Base-by-base conservation (phyloP, 306 rosid genomes). In the Vigna reflexopilosa region DNA sequence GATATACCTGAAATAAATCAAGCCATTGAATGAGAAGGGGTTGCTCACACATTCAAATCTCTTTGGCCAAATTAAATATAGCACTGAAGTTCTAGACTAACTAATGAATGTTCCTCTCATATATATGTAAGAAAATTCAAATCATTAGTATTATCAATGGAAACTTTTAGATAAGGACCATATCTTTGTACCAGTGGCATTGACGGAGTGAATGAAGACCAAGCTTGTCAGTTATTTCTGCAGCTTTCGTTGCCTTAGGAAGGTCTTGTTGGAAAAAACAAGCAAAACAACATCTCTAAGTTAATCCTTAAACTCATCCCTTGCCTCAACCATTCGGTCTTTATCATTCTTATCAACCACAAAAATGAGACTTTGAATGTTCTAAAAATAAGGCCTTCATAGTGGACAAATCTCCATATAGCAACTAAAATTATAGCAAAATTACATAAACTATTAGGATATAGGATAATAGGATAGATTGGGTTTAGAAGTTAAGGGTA, bases 311-410 rank as follows among this genome's bases (percentile, higher is more conserved):
- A 86, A 83, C 77, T 94, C 98, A 88, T 94, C 98, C 86, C 96
- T 91, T 73, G 98, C 98, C 88, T 94, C 98, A 54, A 92, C 93
- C 77, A 90, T 89, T 58, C 98, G 91, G 83, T 92, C 98, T 83
- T 96, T 94, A 58, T 94, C 98, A 78, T 94, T 94, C 86, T 96
- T 91, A 86, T 94, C 98, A 81, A 94, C 97, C 87, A 94, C 97
- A 84, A 94, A 92, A 72, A 94, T 90, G 72, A 92, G 97, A 77
- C 97, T 96, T 82, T 94, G 98, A 2, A 97, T 94, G 86, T 91
- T 94, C 94, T 94, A 97, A 92, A 94, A 94, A 86, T 94, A 94
- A 89, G 92, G 98, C 90, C 98, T 94, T 97, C 97, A 94, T 77
- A 94, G 73, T 75, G 98, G 97, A 65, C 96, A 97, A 84, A 94